Conservation (phyloP, 176 grass and related monocot species). For the Zizania latifolia region DNA sequence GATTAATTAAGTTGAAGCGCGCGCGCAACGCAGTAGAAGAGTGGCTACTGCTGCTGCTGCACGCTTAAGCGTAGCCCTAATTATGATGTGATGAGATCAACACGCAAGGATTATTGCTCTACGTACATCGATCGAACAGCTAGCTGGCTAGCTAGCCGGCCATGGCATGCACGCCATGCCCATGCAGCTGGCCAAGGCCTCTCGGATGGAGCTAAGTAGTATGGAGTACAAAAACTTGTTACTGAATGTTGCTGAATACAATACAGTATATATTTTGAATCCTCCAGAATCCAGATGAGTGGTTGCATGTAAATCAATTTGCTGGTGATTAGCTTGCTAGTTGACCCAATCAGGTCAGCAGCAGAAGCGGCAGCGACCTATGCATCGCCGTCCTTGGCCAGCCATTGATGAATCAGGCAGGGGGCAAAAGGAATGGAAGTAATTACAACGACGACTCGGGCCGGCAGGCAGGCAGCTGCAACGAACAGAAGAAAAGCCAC, state of each 20-base stretch:
- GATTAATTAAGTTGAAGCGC: not conserved
- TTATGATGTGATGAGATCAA: conserved; percentile 8
- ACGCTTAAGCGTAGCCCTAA: not conserved
- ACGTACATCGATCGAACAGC: not conserved
- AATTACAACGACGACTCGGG: not conserved
- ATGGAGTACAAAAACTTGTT: too few relatives aligned
- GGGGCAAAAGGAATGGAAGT: not conserved
- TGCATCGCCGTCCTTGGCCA: not conserved
- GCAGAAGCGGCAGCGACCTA: too few relatives aligned
- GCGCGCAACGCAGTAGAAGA: too few relatives aligned
- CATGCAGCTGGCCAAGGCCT: too few relatives aligned
- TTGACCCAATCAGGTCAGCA: too few relatives aligned
- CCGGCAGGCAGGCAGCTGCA: not conserved
- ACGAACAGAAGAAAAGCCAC: not conserved
- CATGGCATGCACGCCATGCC: not conserved
- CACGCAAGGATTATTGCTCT: not conserved
- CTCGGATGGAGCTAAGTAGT: too few relatives aligned
- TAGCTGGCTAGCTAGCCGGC: too few relatives aligned
- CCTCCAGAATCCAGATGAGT: too few relatives aligned
- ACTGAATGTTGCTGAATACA: too few relatives aligned
- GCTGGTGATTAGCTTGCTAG: too few relatives aligned
- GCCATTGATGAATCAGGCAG: not conserved
- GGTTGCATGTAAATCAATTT: too few relatives aligned
- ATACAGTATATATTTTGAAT: too few relatives aligned
- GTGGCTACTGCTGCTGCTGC: not conserved